Base-by-base conservation (phyloP, 2,329 filamentous ascomycete genomes). In the Chalaropsis thielavioides region DNA sequence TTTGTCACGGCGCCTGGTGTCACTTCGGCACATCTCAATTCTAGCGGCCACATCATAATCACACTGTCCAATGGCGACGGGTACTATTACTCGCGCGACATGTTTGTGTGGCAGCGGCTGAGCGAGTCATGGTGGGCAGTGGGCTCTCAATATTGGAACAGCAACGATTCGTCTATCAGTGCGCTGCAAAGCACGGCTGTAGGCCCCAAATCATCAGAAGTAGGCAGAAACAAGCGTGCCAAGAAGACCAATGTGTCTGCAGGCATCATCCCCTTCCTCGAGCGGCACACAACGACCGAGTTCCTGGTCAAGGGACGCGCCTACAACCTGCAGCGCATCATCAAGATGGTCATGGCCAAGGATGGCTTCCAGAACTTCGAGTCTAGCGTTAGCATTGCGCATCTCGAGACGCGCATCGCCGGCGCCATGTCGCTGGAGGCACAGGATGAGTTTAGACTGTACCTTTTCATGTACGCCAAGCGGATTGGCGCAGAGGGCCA, bases 61-160 rank as follows among this genome's bases (percentile, higher is more conserved):
- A 94, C 90, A 0, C 80, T 99, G 67, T 94, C 88, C 27, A 97
- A 96, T 70, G 94, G 94, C 22, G 92, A 99, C 70, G 94, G 94
- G 1, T 99, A 91, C 75, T 86, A 86, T 63, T 99, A 99, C 75
- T 89, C 89, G 1, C 83, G 88, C 0, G 81, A 82, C 19, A 89
- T 99, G 87, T 92, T 85, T 74, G 83, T 86, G 7, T 99, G 94
- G 94, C 92, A 97, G 74, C 85, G 92, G 10, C 80, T 99, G n/a
- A 95, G 91, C 1, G 95, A 99, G 73, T 83, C 90, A 1, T 99
- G 94, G 94, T 99, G 94, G 91, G 92, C 92, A 0, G 91, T 97
- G 0, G 92, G 92, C 19, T 95, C 90, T 70, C 94, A 99, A 73
- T 99, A 99, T 74, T 99, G 94, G 95, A 97, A 99, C 74, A 95